Base-by-base conservation (phyloP, 441 rosid genomes). In the Pelargonium australe region DNA sequence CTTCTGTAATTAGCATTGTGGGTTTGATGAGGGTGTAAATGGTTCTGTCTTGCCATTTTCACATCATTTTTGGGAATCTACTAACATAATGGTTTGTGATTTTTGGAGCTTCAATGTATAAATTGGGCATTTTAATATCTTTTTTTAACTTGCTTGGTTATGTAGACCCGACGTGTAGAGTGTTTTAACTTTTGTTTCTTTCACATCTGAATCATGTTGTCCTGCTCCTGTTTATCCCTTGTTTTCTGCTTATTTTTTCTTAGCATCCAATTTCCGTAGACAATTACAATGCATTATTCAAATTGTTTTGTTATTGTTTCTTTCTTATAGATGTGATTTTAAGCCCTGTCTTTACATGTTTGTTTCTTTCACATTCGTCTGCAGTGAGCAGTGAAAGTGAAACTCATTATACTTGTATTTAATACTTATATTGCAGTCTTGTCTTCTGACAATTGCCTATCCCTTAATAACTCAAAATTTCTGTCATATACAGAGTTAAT, bases 401-500 rank as follows among this genome's bases (percentile, higher is more conserved):
- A 40, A 40, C 43, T 53, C 23, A 16, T 14, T 16, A 53, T 53
- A 14, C 16, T 16, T 53, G 20, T 53, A 51, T 4, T 13, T 51
- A 5, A 17, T n/a, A 5, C 58, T 53, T 9, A 20, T 23, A 55
- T 55, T 55, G 62, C 62, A 17, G 62, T 55, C 62, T 55, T 55
- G 62, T 55, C 25, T 55, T 55, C 19, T 17, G 62, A 55, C 19
- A 23, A 16, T 17, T 16, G 25, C 9, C 43, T 40, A 23, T 16
- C 62, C 62, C 7, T 55, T 55, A 6, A 17, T 55, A n/a, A 55
- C 10, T 17, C 62, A 55, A 12, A 41, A 16, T 11, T 47, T 67
- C 51, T 71, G n/a, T 60, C 20, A 63, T 17, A 12, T 66, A 72
- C 80, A 79, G 74, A 73, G 16, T n/a, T 34, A 13, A 41, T 55